Evolutionary conservation across 805 yeast species (phyloP).

Genomic region (Priceomyces medius): DNA sequence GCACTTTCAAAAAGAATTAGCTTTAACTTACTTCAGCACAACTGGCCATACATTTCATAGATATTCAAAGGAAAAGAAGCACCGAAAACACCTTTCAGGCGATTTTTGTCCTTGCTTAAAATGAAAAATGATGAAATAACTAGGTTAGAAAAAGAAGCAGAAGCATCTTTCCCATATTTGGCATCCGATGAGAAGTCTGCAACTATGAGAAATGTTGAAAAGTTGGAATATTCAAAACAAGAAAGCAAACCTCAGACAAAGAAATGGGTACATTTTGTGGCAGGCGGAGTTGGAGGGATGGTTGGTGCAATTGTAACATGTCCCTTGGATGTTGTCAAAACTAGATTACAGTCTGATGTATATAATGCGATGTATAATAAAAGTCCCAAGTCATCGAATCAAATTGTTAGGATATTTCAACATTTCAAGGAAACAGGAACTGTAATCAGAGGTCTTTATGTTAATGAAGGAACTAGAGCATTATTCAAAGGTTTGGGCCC

Average conservation of each 20-base stretch:
- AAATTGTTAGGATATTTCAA: slow-evolving; percentile 48
- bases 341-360: slow-evolving; percentile 89
- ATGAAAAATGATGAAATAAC: slow-evolving; percentile 9
- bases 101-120: background rate
- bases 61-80: background rate
- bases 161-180: slow-evolving; percentile 57
- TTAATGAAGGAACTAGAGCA: slow-evolving; percentile 78
- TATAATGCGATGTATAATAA: slow-evolving; percentile 57
- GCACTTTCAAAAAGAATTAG: too few species aligned
- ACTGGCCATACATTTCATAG: too few species aligned
- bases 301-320: slow-evolving; percentile 93
- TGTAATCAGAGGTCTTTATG: slow-evolving; percentile 67
- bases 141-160: slow-evolving; percentile 52
- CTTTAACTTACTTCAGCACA: too few species aligned
- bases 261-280: slow-evolving; percentile 77
- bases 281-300: slow-evolving; percentile 96
- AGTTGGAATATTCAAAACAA: slow-evolving; percentile 16
- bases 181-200: slow-evolving; percentile 74
- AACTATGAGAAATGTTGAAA: slow-evolving; percentile 42
- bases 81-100: background rate
- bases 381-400: slow-evolving; percentile 40
- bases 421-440: slow-evolving; percentile 83
- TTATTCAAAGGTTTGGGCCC: slow-evolving; percentile 96
- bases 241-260: slow-evolving; percentile 18
- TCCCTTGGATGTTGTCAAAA: slow-evolving; percentile 94